Evolutionary conservation across 1,284 basidiomycete genomes (phyloP), one percentile per base, ranked within the genome.

Genomic region (Schizopora paradoxa): DNA sequence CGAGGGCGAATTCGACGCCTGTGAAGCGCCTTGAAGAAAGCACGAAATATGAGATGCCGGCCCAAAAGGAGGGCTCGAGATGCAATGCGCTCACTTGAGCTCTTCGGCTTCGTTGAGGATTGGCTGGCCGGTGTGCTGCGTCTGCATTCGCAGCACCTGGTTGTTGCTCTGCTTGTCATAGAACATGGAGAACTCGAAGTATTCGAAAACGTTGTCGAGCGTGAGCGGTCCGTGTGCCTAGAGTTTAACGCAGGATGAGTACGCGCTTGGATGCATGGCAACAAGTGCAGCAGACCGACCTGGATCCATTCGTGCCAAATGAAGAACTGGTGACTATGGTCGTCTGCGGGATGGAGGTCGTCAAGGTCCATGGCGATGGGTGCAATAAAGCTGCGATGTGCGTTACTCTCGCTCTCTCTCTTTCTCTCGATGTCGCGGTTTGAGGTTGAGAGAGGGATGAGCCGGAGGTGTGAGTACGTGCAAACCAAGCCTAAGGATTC

Each of bases 151-250:
- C 36, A 92, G 67, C 22, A 87, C 80, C 59, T 91, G 86, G 61
- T 92, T 92, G 63, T 86, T 91, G 63, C 87, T 90, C 63, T 87
- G 81, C 61, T 88, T 87, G 66, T 92, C 89, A 62, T 89, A 92
- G 68, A 91, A 91, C 79, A 89, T 89, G 13, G 86, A 90, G 1
- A 77, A 77, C 13, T 82, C 71, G 60, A 92, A 92, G 66, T 91
- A 92, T 45, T 91, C 86, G 53, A 91, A 82, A 33, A 87, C 86
- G 58, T 86, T 89, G 51, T 83, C 76, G 10, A 72, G 62, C 3
- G 81, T 82, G 53, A 90, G 71, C 6, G 82, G 82, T 11, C 86
- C 86, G 55, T 86, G 78, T 18, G 81, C 86, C 78, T 85, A 62
- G 35, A 44, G 43, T 28, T 18, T 48, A 41, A 28, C 35, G 18